Conservation (phyloP, 2,329 filamentous ascomycete species). For the Dothideomycetes sp. region DNA sequence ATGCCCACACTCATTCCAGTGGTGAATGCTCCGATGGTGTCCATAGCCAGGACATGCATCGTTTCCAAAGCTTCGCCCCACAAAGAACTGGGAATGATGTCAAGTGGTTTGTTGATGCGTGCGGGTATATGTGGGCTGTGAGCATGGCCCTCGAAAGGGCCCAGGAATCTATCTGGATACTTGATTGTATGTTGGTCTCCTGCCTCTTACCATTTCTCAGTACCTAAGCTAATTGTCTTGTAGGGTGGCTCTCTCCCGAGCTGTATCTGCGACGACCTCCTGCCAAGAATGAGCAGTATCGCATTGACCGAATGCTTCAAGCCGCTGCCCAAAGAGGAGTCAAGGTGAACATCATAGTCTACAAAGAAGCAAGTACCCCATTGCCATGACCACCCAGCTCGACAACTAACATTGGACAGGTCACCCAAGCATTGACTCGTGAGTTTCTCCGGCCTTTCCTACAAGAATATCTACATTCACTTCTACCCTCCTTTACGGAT, state of each 20-base stretch:
- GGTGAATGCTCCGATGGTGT: slow-evolving; percentile 23
- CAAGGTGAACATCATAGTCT: slow-evolving; percentile 75
- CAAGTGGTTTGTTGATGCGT: slow-evolving; percentile 87
- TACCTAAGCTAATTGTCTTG: slow-evolving; percentile 11
- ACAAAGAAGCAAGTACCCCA: no score
- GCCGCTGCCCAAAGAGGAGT: slow-evolving; percentile 77
- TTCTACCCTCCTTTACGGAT: slow-evolving; percentile 30
- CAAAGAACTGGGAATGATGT: slow-evolving; percentile 58
- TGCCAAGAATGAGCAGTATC: slow-evolving; percentile 69
- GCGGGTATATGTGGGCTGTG: slow-evolving; percentile 77
- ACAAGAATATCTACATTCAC: slow-evolving; percentile 32
- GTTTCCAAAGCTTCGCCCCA: slow-evolving; percentile 58
- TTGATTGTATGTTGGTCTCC: slow-evolving; percentile 50
- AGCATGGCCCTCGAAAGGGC: slow-evolving; percentile 69
- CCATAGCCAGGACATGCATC: slow-evolving; percentile 35
- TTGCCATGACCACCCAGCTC: no score
- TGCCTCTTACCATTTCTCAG: neutral
- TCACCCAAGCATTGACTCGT: slow-evolving; percentile 69
- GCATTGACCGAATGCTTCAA: slow-evolving; percentile 71
- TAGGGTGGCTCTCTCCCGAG: slow-evolving; percentile 76
- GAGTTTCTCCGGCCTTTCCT: slow-evolving; percentile 38
- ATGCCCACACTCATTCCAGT: slow-evolving; percentile 35
- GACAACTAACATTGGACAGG: no score
- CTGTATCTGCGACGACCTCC: slow-evolving; percentile 78
- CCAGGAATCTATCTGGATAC: slow-evolving; percentile 67